Base-by-base conservation (phyloP, 2,329 filamentous ascomycete species). In the Penicillium frequentans region DNA sequence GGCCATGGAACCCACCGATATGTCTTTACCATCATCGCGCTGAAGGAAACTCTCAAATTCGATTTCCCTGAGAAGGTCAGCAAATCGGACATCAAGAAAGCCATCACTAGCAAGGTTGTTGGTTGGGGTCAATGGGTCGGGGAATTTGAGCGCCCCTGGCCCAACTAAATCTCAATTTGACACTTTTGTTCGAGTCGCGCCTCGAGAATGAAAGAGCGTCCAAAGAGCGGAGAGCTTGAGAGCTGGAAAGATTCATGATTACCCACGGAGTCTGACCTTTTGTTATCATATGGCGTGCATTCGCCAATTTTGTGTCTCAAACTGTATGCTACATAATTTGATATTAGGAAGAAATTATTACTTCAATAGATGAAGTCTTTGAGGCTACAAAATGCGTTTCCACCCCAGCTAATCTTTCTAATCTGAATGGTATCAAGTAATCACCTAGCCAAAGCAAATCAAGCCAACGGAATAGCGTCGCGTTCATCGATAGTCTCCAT, bases 1-100 rank as follows among this genome's bases (percentile, higher is more conserved):
- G 71, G 69, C 0, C 70, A 75, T 37, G 72, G 71, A 13, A 43
- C 44, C 5, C 72, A 75, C 58, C 67, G 70, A 9, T 75, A 73
- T 47, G 59, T 72, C 19, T 73, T 66, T 51, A 68, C 70, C 9
- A 60, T 74, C 11, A 55, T 73, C 5, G 70, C 70, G 6, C 63
- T 74, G 29, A 63, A 64, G 5, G 63, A 65, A 27, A 48, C 52
- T 4, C 50, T 73, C 7, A 55, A 64, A 3, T 63, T 70, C 13
- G 57, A 58, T 2, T 16, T 45, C 3, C 60, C 63, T 1, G 64
- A 67, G 23, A 63, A 64, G 14, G 63, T 64, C 19, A 68, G 52
- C 39, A 68, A 68, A 45, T 56, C 60, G 10, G 62, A 72, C 49
- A 62, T 74, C n/a, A 65, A 65, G 19, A 59, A 56, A 3, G 68